Percentiles rank a stretch among this genome's conserved stretches.
Conservation (phyloP, 176 grass and related monocot genomes). For the Elymus sibiricus region DNA sequence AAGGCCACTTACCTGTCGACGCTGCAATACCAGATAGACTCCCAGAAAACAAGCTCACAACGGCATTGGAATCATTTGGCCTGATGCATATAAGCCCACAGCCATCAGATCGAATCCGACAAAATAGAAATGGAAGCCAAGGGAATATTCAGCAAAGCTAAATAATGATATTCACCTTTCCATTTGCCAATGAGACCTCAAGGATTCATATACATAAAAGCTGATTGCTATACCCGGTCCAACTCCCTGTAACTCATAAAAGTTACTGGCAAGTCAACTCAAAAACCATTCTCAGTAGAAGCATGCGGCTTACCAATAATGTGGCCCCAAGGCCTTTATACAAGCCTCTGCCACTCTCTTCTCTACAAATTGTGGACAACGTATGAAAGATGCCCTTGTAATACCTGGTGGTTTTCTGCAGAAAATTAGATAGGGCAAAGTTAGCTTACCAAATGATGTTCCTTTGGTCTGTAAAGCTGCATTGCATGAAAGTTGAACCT, state of each 20-base stretch:
- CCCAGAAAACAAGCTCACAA: constrained; percentile 84
- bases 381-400: constrained; percentile 87
- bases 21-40: constrained; percentile 93
- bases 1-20: constrained; percentile 64
- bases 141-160: not conserved
- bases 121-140: not conserved
- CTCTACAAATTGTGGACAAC: constrained; percentile 81
- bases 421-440: not conserved
- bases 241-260: constrained; percentile 72
- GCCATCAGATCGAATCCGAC: not conserved
- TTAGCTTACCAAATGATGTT: not conserved
- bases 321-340: constrained; percentile 98
- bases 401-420: constrained; percentile 88
- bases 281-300: constrained; percentile 30
- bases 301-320: constrained; percentile 54
- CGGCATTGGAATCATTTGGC: constrained; percentile 57
- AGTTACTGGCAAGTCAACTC: constrained; percentile 29
- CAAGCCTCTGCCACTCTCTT: constrained; percentile 75
- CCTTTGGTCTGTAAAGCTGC: not conserved
- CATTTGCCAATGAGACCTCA: constrained; percentile 84
- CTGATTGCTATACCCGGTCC: constrained; percentile 94
- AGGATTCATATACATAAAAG: constrained; percentile 90
- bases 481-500: not conserved
- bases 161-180: constrained; percentile 57
- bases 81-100: constrained; percentile 33